Evolutionary conservation across 2,329 filamentous ascomycete genomes (phyloP).

Genomic region (Aspergillus sergii): DNA sequence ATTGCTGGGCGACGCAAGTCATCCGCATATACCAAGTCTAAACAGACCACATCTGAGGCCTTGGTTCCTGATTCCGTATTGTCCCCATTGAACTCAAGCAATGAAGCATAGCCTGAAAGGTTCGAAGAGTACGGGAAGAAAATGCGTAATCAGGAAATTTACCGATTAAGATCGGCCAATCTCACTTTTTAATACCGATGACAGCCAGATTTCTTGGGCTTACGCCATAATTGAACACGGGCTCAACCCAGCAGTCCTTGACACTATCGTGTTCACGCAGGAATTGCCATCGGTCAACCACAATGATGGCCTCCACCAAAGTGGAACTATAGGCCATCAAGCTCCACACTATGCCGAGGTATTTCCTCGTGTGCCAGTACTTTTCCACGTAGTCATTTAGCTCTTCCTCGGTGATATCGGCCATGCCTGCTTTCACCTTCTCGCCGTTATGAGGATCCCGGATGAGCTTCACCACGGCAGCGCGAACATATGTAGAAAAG

Average conservation of each 20-base stretch:
- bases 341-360: slow-evolving; percentile 86
- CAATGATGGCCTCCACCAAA: slow-evolving; percentile 86
- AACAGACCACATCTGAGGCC: neutral
- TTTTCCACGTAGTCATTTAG: slow-evolving; percentile 69
- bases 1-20: neutral
- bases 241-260: slow-evolving; percentile 82
- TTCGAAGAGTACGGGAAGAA: neutral
- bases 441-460: slow-evolving; percentile 62
- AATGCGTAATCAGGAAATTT: neutral
- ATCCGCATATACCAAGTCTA: neutral
- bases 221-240: slow-evolving; percentile 83
- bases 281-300: slow-evolving; percentile 87
- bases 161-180: neutral
- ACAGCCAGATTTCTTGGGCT: slow-evolving; percentile 92
- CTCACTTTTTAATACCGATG: slow-evolving; percentile 79
- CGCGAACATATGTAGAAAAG: slow-evolving; percentile 76
- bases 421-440: slow-evolving; percentile 68
- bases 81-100: neutral
- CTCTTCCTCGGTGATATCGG: slow-evolving; percentile 70
- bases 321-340: slow-evolving; percentile 94
- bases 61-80: neutral
- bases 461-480: slow-evolving; percentile 74
- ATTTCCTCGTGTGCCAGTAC: slow-evolving; percentile 70
- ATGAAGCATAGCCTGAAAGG: neutral
- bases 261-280: slow-evolving; percentile 77